Conservation (phyloP, 805 yeast genomes). For the Candida vartiovaarae region DNA sequence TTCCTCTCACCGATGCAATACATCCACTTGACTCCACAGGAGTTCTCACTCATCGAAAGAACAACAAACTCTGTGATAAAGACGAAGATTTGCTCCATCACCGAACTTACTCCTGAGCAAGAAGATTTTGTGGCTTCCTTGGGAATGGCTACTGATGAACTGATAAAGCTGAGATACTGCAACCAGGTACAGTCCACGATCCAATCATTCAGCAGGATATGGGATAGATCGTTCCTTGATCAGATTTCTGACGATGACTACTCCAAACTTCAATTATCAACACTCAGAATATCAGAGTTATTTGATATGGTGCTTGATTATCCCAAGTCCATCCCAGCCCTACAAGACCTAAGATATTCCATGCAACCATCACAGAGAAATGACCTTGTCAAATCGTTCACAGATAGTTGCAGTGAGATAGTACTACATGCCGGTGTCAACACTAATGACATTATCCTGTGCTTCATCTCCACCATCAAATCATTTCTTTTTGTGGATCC, state of each 20-base stretch:
- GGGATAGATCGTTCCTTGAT: constrained; percentile 15
- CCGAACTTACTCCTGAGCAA: constrained; percentile 5
- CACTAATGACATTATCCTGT: constrained; percentile 63
- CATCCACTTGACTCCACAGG: constrained; percentile 10
- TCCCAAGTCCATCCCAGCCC: constrained; percentile 46
- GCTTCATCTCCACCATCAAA: constrained; percentile 64
- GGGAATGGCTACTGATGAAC: constrained; percentile 15
- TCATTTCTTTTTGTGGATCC: constrained; percentile 78
- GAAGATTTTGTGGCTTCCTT: constrained; percentile 12
- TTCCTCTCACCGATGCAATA: constrained; percentile 17
- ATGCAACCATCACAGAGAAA: constrained; percentile 45
- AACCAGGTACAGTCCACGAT: constrained; percentile 2
- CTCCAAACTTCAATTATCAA: constrained; percentile 10
- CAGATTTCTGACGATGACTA: constrained; percentile 9
- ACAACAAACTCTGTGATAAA: constrained; percentile 13
- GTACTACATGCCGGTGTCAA: constrained; percentile 76
- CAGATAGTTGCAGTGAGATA: constrained; percentile 33
- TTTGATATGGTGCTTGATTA: constrained; percentile 48
- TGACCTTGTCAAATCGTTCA: constrained; percentile 44
- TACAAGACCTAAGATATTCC: constrained; percentile 52
- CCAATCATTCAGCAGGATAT: constrained; percentile 6
- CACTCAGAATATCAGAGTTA: constrained; percentile 50
- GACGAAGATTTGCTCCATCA: constrained; percentile 3
- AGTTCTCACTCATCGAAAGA: constrained; percentile 12
- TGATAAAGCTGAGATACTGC: constrained; percentile 8